A percentile compares a stretch with the other conserved stretches of the same genome.
phyloP scores from a whole-genome alignment of 176 grass and related monocot species.

The Juncus effusus region DNA sequence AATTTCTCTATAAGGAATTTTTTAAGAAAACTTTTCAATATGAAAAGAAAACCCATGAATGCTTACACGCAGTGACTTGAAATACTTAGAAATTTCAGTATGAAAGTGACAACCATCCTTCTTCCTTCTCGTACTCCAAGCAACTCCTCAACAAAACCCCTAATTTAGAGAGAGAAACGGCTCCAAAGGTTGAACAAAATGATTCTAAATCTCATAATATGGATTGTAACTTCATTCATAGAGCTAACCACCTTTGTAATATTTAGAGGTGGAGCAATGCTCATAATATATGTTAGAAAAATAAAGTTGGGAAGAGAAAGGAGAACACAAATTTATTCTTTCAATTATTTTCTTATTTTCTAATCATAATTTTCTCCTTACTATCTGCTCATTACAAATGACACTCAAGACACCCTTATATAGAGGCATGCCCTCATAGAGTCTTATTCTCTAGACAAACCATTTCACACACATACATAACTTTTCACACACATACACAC shows the following conservation, averaged over 20 bases:
- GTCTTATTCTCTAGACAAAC: no score
- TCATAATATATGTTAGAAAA: neutral
- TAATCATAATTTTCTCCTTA: no score
- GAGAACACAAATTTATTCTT: no score
- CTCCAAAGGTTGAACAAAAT: neutral
- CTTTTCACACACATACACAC: no score
- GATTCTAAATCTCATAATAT: slow-evolving; percentile 22
- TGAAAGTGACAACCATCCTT: slow-evolving; percentile 1
- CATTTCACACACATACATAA: no score
- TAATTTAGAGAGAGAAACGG: neutral
- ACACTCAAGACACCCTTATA: no score
- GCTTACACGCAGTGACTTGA: slow-evolving; percentile 24
- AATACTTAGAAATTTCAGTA: slow-evolving; percentile 10
- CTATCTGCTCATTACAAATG: no score
- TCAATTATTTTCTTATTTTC: no score
- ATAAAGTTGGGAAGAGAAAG: no score
- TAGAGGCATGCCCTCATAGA: no score
- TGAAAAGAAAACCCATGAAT: slow-evolving; percentile 14
- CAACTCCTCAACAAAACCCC: slow-evolving; percentile 12
- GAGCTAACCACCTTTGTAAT: slow-evolving; percentile 15
- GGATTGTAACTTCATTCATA: slow-evolving; percentile 7
- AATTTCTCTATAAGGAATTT: no score
- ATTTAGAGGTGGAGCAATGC: slow-evolving; percentile 6
- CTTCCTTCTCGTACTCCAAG: slow-evolving; percentile 25
- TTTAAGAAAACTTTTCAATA: no score